Percentiles rank a stretch among this genome's conserved stretches.
Conservation (phyloP, 495 filamentous ascomycete species). For the Jackrogersella minutella region DNA sequence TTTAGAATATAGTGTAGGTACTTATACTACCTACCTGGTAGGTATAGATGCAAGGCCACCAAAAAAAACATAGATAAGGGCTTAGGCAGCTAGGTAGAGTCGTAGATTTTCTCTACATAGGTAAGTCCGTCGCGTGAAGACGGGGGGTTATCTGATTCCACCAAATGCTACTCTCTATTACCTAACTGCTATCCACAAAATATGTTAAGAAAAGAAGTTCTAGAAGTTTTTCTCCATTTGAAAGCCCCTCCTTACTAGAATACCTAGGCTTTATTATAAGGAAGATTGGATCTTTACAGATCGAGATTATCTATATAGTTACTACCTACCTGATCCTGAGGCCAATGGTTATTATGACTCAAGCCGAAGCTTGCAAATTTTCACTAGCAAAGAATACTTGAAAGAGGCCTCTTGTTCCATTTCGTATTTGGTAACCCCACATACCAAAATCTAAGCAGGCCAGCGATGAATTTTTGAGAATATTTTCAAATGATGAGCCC, state of each 20-base stretch:
- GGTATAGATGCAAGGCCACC: slow-evolving; percentile 4
- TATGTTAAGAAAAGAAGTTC: neutral
- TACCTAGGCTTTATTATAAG: too few species aligned
- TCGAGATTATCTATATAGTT: too few species aligned
- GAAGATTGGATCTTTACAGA: too few species aligned
- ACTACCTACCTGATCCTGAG: too few species aligned
- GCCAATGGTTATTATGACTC: neutral
- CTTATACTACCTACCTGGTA: too few species aligned
- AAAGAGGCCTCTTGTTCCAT: neutral
- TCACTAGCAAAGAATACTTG: neutral
- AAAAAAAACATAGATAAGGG: slow-evolving; percentile 8
- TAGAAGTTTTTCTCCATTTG: neutral
- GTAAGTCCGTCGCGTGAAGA: neutral
- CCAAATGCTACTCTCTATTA: too few species aligned
- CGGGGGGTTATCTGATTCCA: neutral
- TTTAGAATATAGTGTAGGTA: neutral
- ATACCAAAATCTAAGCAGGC: slow-evolving; percentile 3
- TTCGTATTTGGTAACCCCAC: slow-evolving; percentile 15
- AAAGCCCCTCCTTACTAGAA: neutral
- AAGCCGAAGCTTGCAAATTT: neutral
- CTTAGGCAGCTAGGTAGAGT: too few species aligned
- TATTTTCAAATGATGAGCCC: slow-evolving; percentile 1
- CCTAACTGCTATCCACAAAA: neutral
- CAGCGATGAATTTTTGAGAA: slow-evolving; percentile 6
- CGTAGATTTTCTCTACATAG: neutral